Conservation (phyloP, 495 filamentous ascomycete genomes). For the Alectoria sarmentosa region DNA sequence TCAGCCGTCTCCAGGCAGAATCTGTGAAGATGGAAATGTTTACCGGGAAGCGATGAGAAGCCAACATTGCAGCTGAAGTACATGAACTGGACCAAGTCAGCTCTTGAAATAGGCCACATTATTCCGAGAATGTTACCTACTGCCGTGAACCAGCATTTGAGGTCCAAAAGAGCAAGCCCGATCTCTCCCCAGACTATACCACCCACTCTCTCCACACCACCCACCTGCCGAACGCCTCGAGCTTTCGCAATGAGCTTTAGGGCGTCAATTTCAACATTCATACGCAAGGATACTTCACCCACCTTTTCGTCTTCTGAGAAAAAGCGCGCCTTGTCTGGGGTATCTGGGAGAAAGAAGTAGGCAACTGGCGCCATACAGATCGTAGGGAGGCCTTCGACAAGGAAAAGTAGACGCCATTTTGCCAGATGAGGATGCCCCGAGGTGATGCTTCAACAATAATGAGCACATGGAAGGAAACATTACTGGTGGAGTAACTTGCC, state of each 20-base stretch:
- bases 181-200: conserved; percentile 54
- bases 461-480: not conserved
- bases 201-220: conserved; percentile 46
- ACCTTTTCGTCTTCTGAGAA: conserved; percentile 62
- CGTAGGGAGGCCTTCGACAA: conserved; percentile 75
- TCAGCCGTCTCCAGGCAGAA: not conserved
- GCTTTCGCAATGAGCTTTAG: conserved; percentile 46
- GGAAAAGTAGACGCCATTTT: conserved; percentile 75
- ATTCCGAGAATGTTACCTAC: conserved; percentile 28
- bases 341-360: conserved; percentile 66
- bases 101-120: not conserved
- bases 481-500: not conserved
- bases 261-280: not conserved
- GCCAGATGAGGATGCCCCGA: conserved; percentile 57
- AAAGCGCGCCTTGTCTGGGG: conserved; percentile 60
- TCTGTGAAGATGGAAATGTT: not conserved
- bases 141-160: conserved; percentile 53
- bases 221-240: conserved; percentile 55
- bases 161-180: conserved; percentile 46
- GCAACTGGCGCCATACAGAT: conserved; percentile 57
- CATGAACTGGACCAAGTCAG: conserved; percentile 17
- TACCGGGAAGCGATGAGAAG: conserved; percentile 67
- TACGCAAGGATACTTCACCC: conserved; percentile 16
- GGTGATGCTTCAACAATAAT: conserved; percentile 47
- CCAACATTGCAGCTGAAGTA: conserved; percentile 47